Conservation (phyloP, 108 stramenopile species). For the Schizochytrium sp. region DNA sequence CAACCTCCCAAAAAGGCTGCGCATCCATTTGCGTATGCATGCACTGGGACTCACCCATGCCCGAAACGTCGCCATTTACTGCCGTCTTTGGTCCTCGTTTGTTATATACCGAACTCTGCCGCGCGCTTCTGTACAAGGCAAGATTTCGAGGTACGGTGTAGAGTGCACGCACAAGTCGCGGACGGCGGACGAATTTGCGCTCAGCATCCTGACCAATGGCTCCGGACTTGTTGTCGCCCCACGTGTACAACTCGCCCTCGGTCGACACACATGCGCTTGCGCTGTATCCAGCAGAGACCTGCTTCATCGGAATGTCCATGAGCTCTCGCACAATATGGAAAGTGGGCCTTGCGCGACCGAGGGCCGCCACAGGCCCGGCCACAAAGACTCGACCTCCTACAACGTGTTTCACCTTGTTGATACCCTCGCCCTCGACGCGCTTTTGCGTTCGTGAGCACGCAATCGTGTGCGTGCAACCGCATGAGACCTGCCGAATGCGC, state of each 20-base stretch:
- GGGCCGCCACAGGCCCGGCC: conserved; percentile 46
- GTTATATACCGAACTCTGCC: conserved; percentile 45
- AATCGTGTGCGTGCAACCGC: conserved; percentile 48
- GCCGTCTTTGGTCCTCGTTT: background rate
- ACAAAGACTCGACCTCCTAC: conserved; percentile 44
- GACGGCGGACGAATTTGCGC: conserved; percentile 28
- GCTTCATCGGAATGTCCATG: conserved; percentile 17
- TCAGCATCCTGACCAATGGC: conserved; percentile 47
- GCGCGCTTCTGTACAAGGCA: conserved; percentile 24
- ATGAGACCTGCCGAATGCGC: conserved; percentile 42
- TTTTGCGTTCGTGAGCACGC: conserved; percentile 30
- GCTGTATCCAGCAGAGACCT: conserved; percentile 50
- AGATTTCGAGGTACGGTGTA: conserved; percentile 36
- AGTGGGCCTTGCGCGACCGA: conserved; percentile 31
- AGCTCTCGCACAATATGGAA: conserved; percentile 22
- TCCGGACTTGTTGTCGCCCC: conserved; percentile 54
- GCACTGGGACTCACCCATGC: background rate
- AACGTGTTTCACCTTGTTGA: background rate
- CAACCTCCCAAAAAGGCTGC: conserved; percentile 42
- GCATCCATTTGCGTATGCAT: conserved; percentile 25
- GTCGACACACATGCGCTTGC: conserved; percentile 43
- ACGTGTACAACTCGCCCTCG: conserved; percentile 56
- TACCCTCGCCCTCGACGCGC: conserved; percentile 18
- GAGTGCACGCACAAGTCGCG: conserved; percentile 32
- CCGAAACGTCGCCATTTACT: conserved; percentile 8